These are phyloP conservation scores for Podaxis pistillaris DNA, from an alignment of 768 basidiomycete species.

Conservation along the genomic window DNA sequence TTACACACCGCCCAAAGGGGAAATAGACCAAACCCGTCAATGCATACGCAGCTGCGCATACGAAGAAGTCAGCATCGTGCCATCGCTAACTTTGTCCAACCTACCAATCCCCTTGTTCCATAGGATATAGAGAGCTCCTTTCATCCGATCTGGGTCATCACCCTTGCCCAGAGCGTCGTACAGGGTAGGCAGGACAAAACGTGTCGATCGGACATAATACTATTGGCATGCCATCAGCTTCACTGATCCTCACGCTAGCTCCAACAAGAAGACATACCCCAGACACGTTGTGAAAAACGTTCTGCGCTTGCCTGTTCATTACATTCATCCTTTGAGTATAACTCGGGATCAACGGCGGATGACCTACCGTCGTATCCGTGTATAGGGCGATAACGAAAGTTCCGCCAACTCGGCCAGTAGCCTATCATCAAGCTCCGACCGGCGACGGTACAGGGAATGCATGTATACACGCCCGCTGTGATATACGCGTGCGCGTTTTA, in stretches of 20 bases:
- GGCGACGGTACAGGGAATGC: constrained; percentile 71
- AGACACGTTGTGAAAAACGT: constrained; percentile 59
- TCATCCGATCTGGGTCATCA: constrained; percentile 90
- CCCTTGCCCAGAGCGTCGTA: constrained; percentile 67
- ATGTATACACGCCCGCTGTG: constrained; percentile 75
- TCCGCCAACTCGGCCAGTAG: constrained; percentile 68
- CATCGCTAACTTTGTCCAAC: constrained; percentile 19
- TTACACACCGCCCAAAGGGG: background rate
- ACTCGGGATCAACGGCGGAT: background rate
- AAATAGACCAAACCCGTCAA: constrained; percentile 50
- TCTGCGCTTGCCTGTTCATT: constrained; percentile 60
- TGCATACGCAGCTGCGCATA: constrained; percentile 57
- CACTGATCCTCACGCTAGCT: constrained; percentile 11
- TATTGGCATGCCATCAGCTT: constrained; percentile 24
- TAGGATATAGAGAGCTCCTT: constrained; percentile 85
- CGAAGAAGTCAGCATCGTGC: constrained; percentile 4
- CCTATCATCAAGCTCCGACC: constrained; percentile 71
- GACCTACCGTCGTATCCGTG: constrained; percentile 67
- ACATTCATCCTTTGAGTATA: background rate
- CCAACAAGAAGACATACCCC: constrained; percentile 44
- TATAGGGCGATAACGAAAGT: constrained; percentile 78
- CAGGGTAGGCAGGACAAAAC: constrained; percentile 57
- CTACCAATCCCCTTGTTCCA: constrained; percentile 70
- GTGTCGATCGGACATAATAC: constrained; percentile 73
- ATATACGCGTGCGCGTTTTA: constrained; percentile 79